Base-by-base conservation (phyloP, 129 eudicot species). In the Centrapalus pauciflorus region DNA sequence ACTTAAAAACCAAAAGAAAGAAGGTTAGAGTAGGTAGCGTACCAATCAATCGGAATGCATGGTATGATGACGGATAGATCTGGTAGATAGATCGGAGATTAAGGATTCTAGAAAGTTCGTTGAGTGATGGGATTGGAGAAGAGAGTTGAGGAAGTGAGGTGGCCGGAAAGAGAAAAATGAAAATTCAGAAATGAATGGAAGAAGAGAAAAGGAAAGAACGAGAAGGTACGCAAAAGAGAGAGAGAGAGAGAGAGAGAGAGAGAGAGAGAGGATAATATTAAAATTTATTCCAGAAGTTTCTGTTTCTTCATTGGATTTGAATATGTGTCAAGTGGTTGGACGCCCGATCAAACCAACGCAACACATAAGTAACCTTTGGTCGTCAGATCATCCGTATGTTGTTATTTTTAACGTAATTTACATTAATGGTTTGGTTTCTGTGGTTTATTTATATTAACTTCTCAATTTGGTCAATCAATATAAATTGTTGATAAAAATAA, bases 51-150 rank as follows among this genome's bases (percentile, higher is more conserved):
- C 4, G 6, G 13, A 46, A 28, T 48, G 51, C 66, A 21, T 45
- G 6, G 41, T 30, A 28, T 55, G 40, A 19, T 35, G 61, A n/a
- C n/a, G n/a, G n/a, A 50, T 17, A 28, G 61, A 66, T 59, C 35
- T 16, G 28, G 61, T 51, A 7, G 46, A 17, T 46, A 40, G 5
- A 37, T 67, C 10, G 58, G 32, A 28, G 61, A 55, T n/a, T 60
- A 75, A 82, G 59, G 45, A 62, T 80, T 88, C 96, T 80, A 89
- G 96, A 89, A 85, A 67, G 76, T 88, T 88, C 77, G n/a, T n/a
- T n/a, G n/a, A n/a, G n/a, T n/a, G n/a, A n/a, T n/a, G 80, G 37
- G 55, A 28, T 24, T 28, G 55, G 62, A 23, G 59, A 19, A 50
- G 26, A 37, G 4, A 33, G 34, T 7, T 52, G 35, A 7, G 2